phyloP scores from a whole-genome alignment of 2,329 filamentous ascomycete genomes.

The Cordyceps javanica region DNA sequence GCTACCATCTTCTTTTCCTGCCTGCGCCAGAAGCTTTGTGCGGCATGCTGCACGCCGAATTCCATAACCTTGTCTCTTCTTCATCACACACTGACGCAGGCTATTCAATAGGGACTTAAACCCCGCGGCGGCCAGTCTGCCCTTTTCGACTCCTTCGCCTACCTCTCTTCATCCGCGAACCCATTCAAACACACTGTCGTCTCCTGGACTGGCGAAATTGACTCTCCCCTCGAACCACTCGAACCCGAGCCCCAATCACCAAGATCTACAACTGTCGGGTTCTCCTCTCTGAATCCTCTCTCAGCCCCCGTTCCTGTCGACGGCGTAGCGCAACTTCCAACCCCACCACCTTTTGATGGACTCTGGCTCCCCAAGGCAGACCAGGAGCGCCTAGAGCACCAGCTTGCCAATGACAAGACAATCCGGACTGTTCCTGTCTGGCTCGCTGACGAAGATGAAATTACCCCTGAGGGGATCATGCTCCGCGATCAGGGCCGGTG shows the following conservation, averaged over 20 bases:
- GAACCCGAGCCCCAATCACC: slow-evolving; percentile 41
- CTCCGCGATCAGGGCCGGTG: slow-evolving; percentile 81
- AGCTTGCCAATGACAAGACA: slow-evolving; percentile 65
- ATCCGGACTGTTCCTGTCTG: slow-evolving; percentile 83
- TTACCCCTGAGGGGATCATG: slow-evolving; percentile 58
- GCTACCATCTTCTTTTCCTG: not conserved
- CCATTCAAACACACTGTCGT: slow-evolving; percentile 91
- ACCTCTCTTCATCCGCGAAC: slow-evolving; percentile 76
- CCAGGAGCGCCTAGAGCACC: slow-evolving; percentile 64
- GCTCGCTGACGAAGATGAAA: slow-evolving; percentile 72
- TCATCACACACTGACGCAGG: not conserved
- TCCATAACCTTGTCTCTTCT: slow-evolving; percentile 8
- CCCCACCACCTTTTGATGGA: slow-evolving; percentile 58
- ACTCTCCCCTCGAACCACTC: slow-evolving; percentile 40
- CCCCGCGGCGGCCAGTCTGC: slow-evolving; percentile 82
- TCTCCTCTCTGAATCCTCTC: slow-evolving; percentile 60
- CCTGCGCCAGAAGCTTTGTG: not conserved
- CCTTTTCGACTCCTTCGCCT: slow-evolving; percentile 83
- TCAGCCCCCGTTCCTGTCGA: slow-evolving; percentile 76
- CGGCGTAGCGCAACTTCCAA: slow-evolving; percentile 45
- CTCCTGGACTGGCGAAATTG: slow-evolving; percentile 90
- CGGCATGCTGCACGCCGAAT: not conserved
- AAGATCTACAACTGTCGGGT: slow-evolving; percentile 39
- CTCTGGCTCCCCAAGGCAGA: slow-evolving; percentile 66
- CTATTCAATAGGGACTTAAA: slow-evolving; percentile 57